Percentiles rank a stretch among this genome's conserved stretches.
Evolutionary conservation across 208 protist species (phyloP).

Genomic region (Vickermania spadyakhi): DNA sequence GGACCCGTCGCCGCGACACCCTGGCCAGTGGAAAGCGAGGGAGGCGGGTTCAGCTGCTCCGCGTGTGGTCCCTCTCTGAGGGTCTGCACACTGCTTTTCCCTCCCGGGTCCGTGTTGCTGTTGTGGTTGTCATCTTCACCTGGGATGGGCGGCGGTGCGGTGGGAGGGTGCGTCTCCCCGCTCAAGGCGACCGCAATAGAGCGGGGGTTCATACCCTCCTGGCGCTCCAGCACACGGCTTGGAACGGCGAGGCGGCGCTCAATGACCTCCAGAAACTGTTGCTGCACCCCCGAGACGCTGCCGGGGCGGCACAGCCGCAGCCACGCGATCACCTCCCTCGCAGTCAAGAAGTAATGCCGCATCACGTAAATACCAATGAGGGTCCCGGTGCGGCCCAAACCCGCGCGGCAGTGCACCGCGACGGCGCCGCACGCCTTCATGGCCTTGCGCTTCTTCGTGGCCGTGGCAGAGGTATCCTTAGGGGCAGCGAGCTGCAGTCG

Average conservation of each 20-base stretch:
- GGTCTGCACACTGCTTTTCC: conserved; percentile 5
- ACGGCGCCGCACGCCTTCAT: conserved; percentile 29
- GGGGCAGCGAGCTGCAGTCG: not conserved
- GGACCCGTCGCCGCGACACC: conserved; percentile 1
- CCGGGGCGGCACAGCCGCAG: conserved; percentile 92
- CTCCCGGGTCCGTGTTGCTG: conserved; percentile 3
- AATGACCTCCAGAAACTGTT: conserved; percentile 89
- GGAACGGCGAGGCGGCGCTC: conserved; percentile 34
- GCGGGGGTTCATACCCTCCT: not conserved
- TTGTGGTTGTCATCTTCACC: conserved; percentile 9
- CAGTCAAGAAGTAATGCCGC: conserved; percentile 90
- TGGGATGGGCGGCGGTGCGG: conserved; percentile 19
- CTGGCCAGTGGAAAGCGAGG: not conserved
- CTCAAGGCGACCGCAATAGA: not conserved
- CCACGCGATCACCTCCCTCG: conserved; percentile 90
- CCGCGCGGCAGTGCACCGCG: conserved; percentile 95
- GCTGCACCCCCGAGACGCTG: conserved; percentile 94
- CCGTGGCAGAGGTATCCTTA: not conserved
- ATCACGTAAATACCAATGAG: conserved; percentile 90
- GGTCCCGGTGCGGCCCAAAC: conserved; percentile 95
- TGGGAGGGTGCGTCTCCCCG: too few relatives aligned
- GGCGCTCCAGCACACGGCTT: not conserved
- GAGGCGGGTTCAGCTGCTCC: not conserved
- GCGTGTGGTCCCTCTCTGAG: not conserved
- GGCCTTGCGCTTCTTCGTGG: not conserved